Conservation (phyloP, 1,139 yeast genomes). For the Zygosaccharomyces sapae region DNA sequence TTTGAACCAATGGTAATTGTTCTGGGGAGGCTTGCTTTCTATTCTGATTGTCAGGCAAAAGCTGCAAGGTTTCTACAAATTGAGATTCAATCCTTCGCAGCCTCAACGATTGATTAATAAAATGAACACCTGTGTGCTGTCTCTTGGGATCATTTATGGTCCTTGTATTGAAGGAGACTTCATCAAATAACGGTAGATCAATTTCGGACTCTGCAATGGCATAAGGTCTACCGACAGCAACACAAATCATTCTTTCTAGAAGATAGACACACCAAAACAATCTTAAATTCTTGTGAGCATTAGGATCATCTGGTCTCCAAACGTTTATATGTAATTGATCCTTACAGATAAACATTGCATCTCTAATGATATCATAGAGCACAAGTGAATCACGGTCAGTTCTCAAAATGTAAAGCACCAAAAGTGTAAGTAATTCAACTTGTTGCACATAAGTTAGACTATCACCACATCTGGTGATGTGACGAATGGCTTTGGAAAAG, state of each 20-base stretch:
- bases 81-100: conserved; percentile 53
- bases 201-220: conserved; percentile 45
- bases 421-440: conserved; percentile 46
- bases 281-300: conserved; percentile 42
- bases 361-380: conserved; percentile 48
- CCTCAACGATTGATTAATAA: conserved; percentile 50
- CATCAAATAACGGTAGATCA: conserved; percentile 45
- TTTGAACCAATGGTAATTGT: conserved; percentile 44
- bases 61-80: conserved; percentile 48
- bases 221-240: conserved; percentile 54
- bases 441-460: conserved; percentile 42
- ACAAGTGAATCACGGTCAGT: conserved; percentile 54
- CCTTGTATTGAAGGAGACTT: conserved; percentile 27
- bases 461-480: conserved; percentile 43
- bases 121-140: conserved; percentile 39
- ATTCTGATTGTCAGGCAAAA: conserved; percentile 35
- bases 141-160: conserved; percentile 13
- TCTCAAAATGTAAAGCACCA: conserved; percentile 50
- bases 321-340: conserved; percentile 39
- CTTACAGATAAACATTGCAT: conserved; percentile 45
- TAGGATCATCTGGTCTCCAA: conserved; percentile 36
- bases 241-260: conserved; percentile 52
- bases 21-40: conserved; percentile 22
- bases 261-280: conserved; percentile 58
- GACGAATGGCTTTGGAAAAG: conserved; percentile 53